Evolutionary conservation across 495 filamentous ascomycete genomes (phyloP).

Genomic region (Glutinoglossum americanum): DNA sequence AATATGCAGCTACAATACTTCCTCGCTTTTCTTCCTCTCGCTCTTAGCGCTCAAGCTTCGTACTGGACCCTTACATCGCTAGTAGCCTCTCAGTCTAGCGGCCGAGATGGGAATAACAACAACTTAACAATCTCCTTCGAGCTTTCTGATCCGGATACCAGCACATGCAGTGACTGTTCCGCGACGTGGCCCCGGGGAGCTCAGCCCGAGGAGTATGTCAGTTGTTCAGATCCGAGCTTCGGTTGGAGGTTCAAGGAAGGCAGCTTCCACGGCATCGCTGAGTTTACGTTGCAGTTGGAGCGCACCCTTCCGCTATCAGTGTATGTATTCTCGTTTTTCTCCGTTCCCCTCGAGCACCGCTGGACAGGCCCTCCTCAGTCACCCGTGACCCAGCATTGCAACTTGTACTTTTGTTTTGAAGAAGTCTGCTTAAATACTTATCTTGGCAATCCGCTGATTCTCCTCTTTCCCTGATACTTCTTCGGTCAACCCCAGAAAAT

Average conservation of each 20-base stretch:
- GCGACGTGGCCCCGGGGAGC: not conserved
- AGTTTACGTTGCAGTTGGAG: not conserved
- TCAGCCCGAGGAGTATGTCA: not conserved
- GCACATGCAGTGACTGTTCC: not conserved
- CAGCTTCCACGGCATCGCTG: not conserved
- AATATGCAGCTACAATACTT: not conserved
- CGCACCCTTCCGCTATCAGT: not conserved
- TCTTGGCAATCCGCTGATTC: not conserved
- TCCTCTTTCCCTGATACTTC: not conserved
- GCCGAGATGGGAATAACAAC: not conserved
- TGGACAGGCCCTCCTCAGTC: too few relatives aligned
- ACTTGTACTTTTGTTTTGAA: not conserved
- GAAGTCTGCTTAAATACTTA: not conserved
- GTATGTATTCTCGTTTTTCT: not conserved
- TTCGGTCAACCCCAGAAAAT: too few relatives aligned
- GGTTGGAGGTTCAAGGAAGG: not conserved
- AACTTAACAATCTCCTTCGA: not conserved
- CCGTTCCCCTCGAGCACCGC: too few relatives aligned
- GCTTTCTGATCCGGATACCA: not conserved
- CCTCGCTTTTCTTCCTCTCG: not conserved
- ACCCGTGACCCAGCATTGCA: not conserved
- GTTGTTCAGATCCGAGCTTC: not conserved
- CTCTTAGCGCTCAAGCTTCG: not conserved
- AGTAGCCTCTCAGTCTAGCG: not conserved
- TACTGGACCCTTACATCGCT: too few relatives aligned